Evolutionary conservation across 352 stramenopile species (phyloP).

Genomic region (Saprolegnia parasitica): DNA sequence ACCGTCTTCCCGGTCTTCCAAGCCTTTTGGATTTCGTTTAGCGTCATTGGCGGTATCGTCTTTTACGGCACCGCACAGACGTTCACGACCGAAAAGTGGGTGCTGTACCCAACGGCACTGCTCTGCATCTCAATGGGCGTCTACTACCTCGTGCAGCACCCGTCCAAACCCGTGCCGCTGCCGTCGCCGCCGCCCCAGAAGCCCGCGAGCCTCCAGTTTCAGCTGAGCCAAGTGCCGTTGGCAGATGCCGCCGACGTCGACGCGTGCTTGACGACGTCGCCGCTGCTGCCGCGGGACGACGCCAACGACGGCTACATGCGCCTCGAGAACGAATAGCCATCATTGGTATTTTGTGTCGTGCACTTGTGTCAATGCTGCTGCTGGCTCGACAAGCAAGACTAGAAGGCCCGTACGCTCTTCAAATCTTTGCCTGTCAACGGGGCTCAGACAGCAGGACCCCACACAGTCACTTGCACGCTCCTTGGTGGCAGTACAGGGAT

Average conservation of each 20-base stretch:
- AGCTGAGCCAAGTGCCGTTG: conserved; percentile 21
- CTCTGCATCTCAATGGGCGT: conserved; percentile 65
- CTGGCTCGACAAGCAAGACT: too few species aligned
- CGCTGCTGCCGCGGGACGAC: conserved; percentile 10
- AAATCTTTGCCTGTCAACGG: too few species aligned
- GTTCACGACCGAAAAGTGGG: conserved; percentile 48
- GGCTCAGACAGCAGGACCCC: too few species aligned
- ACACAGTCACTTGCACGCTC: too few species aligned
- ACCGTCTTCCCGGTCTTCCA: conserved; percentile 87
- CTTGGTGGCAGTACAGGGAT: too few species aligned
- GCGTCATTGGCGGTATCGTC: conserved; percentile 72
- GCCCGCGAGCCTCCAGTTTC: conserved; percentile 13
- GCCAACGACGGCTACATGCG: conserved; percentile 18
- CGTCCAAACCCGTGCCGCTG: conserved; percentile 18
- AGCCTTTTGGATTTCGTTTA: conserved; percentile 85
- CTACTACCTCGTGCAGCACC: conserved; percentile 63
- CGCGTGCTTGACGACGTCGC: conserved; percentile 23
- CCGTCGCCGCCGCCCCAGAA: background rate
- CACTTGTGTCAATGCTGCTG: too few species aligned
- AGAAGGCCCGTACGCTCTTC: too few species aligned
- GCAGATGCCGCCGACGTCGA: conserved; percentile 6
- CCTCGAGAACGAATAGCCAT: background rate
- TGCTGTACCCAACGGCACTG: conserved; percentile 72
- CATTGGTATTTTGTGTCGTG: background rate
- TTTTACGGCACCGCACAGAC: conserved; percentile 77